Evolutionary conservation across 495 filamentous ascomycete species (phyloP), one percentile per base, ranked within the genome.

Genomic region (Hypoxylon trugodes): DNA sequence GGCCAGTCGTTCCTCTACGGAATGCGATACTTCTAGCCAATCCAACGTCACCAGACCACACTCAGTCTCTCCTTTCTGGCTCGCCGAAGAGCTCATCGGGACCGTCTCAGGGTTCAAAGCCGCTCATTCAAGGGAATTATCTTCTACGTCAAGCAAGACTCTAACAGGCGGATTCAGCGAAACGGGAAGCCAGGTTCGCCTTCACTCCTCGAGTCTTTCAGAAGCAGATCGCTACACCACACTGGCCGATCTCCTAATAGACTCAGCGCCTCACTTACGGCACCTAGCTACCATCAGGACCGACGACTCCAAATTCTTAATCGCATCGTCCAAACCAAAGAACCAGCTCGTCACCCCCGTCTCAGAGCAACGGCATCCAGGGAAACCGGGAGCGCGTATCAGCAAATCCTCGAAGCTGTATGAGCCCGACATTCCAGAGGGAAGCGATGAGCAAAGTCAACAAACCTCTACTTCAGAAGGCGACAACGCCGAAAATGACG

Each of bases 321-420:
- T 48, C 25, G 30, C 37, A 3, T 58, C 58, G 4, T 45, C 22
- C 12, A 54, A 26, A 4, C 55, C 60, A 2, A 53, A 28, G 22
- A 26, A 36, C 32, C 33, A 30, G 21, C 55, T 48, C 15, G 37
- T 48, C 9, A 69, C 59, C 15, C 59, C 71, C 8, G 67, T 70
- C 19, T 48, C 61, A 10, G 69, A 74, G n/a, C 74, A 77, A 36
- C 65, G 74, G 22, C 66, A 75, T 38, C 64, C 66, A 2, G 68
- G 72, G 6, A 75, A 74, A 18, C 63, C 66, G 7, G 60, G 38
- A 3, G 25, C 59, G n/a, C 36, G 41, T 3, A 36, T 59, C n/a
- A 66, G 35, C 49, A 53, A 40, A 15, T 46, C 15, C 10, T 37
- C 59, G 21, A 55, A 22, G 13, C 36, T 30, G 12, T 61, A 21